Conservation (phyloP, 441 rosid genomes). For the Aleurites moluccanus region DNA sequence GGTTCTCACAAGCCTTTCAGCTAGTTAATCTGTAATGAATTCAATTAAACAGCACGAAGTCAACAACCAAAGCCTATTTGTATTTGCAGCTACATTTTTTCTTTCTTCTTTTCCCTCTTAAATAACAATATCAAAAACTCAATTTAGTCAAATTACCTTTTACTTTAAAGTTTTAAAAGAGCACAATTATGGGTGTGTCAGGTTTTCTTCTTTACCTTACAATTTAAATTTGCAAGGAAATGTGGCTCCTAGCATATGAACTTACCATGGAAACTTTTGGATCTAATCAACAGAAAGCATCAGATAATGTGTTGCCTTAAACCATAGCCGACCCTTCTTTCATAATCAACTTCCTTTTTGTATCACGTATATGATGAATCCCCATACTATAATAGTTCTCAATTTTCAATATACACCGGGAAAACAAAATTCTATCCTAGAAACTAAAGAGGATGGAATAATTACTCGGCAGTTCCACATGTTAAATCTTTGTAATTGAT, state of each 20-base stretch:
- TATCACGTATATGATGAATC: neutral
- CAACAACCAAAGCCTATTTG: conserved; percentile 5
- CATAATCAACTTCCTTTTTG: neutral
- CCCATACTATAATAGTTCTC: neutral
- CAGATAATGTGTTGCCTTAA: neutral
- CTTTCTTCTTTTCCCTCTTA: neutral
- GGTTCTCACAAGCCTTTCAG: conserved; percentile 8
- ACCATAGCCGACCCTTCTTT: too few species aligned
- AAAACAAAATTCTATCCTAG: neutral
- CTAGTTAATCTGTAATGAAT: neutral
- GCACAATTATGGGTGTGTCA: neutral
- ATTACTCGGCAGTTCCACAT: neutral
- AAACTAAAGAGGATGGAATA: neutral
- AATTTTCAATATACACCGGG: neutral
- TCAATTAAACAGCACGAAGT: neutral
- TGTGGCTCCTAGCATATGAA: neutral
- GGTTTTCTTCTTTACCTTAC: neutral
- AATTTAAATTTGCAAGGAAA: conserved; percentile 2
- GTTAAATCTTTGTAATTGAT: neutral
- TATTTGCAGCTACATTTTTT: neutral
- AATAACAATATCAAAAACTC: neutral
- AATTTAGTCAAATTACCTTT: neutral
- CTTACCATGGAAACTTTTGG: neutral
- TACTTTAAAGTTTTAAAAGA: neutral
- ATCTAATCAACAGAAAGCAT: neutral